A percentile compares a stretch with the other conserved stretches of the same genome.
Conservation (phyloP, 495 filamentous ascomycete genomes). For the Hypoxylon cercidicola region DNA sequence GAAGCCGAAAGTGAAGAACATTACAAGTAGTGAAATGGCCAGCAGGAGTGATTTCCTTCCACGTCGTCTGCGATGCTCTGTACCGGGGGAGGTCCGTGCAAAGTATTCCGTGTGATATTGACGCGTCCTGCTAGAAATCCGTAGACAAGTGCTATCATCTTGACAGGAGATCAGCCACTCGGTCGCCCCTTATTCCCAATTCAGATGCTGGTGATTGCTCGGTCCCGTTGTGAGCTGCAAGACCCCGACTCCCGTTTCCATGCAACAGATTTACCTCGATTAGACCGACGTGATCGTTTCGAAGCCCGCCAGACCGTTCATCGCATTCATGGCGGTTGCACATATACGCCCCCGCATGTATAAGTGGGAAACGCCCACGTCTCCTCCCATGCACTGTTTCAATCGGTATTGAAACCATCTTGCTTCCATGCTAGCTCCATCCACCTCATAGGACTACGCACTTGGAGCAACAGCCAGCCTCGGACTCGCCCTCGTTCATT, state of each 20-base stretch:
- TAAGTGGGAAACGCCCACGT: constrained; percentile 13
- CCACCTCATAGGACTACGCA: constrained; percentile 87
- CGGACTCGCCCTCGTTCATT: constrained; percentile 74
- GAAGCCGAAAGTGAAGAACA: constrained; percentile 47
- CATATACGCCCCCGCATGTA: constrained; percentile 13
- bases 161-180: constrained; percentile 34
- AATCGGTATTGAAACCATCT: constrained; percentile 15
- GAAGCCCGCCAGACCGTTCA: constrained; percentile 33
- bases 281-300: constrained; percentile 35
- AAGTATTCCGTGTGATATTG: constrained; percentile 34
- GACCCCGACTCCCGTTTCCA: constrained; percentile 42
- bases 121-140: constrained; percentile 38
- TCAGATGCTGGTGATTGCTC: constrained; percentile 40
- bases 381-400: constrained; percentile 32
- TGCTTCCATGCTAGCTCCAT: constrained; percentile 7
- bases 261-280: constrained; percentile 41
- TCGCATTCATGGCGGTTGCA: constrained; percentile 31
- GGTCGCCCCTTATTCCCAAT: constrained; percentile 31
- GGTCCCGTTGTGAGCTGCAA: constrained; percentile 36
- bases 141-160: constrained; percentile 37
- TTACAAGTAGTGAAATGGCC: constrained; percentile 52
- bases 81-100: constrained; percentile 30
- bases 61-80: constrained; percentile 42
- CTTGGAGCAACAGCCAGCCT: constrained; percentile 83
- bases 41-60: constrained; percentile 44